Evolutionary conservation across 108 stramenopile genomes (phyloP).

Genomic region (Fragilariopsis cylindrus): DNA sequence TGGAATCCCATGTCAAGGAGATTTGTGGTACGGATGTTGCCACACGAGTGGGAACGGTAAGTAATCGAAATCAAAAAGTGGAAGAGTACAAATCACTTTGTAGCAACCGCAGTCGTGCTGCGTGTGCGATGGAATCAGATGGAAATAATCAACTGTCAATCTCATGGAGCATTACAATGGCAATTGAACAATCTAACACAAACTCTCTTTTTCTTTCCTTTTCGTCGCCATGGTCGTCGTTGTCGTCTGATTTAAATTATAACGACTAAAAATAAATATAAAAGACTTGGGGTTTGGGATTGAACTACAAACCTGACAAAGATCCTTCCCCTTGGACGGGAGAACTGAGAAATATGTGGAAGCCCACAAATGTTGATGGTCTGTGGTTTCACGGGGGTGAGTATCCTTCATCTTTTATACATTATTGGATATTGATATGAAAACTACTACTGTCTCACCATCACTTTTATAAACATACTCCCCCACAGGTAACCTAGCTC

Average conservation of each 20-base stretch:
- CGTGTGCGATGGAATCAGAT: too few species aligned
- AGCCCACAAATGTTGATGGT: constrained; percentile 26
- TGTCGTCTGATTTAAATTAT: too few species aligned
- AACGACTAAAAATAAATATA: too few species aligned
- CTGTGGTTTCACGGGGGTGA: constrained; percentile 31
- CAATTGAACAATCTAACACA: too few species aligned
- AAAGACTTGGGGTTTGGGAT: constrained; percentile 26
- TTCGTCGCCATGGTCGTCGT: too few species aligned
- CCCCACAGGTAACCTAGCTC: constrained; percentile 15
- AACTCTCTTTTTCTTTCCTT: too few species aligned
- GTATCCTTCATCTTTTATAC: not conserved
- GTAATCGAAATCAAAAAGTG: not conserved
- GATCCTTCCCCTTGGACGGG: constrained; percentile 42
- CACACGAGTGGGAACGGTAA: constrained; percentile 24
- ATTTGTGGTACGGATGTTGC: constrained; percentile 28
- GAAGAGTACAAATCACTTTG: not conserved
- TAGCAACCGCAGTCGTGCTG: too few species aligned
- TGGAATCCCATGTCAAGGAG: constrained; percentile 25
- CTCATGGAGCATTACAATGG: too few species aligned
- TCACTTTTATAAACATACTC: too few species aligned
- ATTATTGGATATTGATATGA: too few species aligned
- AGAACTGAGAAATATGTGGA: constrained; percentile 38
- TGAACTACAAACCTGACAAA: constrained; percentile 17
- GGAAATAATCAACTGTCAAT: too few species aligned
- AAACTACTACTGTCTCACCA: too few species aligned